Evolutionary conservation across 2,329 filamentous ascomycete species (phyloP).

Genomic region (Phaeosphaeria sp.): DNA sequence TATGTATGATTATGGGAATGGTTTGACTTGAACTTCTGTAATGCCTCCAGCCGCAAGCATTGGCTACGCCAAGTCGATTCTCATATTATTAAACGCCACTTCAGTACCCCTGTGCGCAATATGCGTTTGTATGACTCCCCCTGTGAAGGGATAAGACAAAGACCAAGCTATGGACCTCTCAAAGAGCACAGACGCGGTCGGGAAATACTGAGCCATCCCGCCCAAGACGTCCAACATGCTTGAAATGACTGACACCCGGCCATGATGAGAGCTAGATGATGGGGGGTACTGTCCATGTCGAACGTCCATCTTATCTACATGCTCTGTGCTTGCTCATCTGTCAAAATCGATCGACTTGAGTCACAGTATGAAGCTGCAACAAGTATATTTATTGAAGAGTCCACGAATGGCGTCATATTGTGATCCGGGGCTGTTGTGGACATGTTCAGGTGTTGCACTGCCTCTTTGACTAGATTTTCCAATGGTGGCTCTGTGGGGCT

Average conservation of each 20-base stretch:
- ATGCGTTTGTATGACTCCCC: slow-evolving; percentile 10
- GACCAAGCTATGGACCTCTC: slow-evolving; percentile 12
- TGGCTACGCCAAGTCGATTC: slow-evolving; percentile 6
- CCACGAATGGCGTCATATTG: too few species aligned
- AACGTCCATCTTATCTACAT: slow-evolving; percentile 14
- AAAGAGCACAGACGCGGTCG: slow-evolving; percentile 6
- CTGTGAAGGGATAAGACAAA: slow-evolving; percentile 10
- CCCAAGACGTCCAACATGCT: slow-evolving; percentile 7
- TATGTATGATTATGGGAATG: neutral
- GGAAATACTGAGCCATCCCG: slow-evolving; percentile 7
- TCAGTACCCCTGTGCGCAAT: slow-evolving; percentile 11
- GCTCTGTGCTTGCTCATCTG: slow-evolving; percentile 12
- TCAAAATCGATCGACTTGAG: slow-evolving; percentile 1
- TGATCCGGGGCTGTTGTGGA: too few species aligned
- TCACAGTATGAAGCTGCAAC: neutral
- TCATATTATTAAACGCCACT: slow-evolving; percentile 14
- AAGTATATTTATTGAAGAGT: neutral
- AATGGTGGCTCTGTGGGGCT: too few species aligned
- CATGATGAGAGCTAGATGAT: too few species aligned
- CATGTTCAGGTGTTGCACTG: too few species aligned
- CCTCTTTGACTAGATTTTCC: too few species aligned
- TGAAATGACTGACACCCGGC: neutral
- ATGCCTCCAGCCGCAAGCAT: slow-evolving; percentile 1
- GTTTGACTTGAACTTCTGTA: neutral
- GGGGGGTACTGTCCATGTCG: too few species aligned